Evolutionary conservation across 176 grass and related monocot species (phyloP), one percentile per base, ranked within the genome.

Genomic region (Elaeis guineensis): DNA sequence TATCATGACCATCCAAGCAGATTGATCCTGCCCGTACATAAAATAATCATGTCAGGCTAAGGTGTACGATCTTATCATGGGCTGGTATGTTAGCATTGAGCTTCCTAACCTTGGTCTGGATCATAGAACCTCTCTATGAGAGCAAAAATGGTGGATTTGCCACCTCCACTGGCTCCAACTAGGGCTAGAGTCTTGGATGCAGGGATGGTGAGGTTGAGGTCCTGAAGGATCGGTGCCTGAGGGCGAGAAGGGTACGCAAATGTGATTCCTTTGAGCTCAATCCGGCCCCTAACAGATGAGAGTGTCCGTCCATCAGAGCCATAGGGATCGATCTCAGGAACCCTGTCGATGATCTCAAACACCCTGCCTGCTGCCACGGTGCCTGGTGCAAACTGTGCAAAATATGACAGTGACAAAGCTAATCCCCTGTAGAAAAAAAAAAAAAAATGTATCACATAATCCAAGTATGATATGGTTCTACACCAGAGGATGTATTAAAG

Each of bases 71-170:
- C 11, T 44, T 2, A 12, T 6, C 9, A 14, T 2, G 35, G 35
- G 14, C 35, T 44, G 35, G 35, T 12, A 44, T 12, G 35, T 44
- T 1, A 44, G 35, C 35, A 44, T 14, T 9, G 11, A 44, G 35
- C 8, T 51, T 14, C 3, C 50, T 32, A n/a, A 82, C 83, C 85
- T 74, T 67, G 69, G 4, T 56, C 63, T 6, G 80, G 80, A 54
- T 90, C 86, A 30, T 90, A 90, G 78, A 90, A 90, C 54, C 86
- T 61, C 62, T 85, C 81, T 7, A 90, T 61, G 50, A 89, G 81
- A 22, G 86, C 78, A 52, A 89, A 81, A 67, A 78, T 22, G 25
- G 86, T 85, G 78, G 86, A 85, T 57, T 89, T 89, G 74, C 86
- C 86, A 1, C 86, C 75, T 12, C 86, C 81, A 30, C 78, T 85